Conservation (phyloP, 805 yeast species). For the Candida tallmaniae region DNA sequence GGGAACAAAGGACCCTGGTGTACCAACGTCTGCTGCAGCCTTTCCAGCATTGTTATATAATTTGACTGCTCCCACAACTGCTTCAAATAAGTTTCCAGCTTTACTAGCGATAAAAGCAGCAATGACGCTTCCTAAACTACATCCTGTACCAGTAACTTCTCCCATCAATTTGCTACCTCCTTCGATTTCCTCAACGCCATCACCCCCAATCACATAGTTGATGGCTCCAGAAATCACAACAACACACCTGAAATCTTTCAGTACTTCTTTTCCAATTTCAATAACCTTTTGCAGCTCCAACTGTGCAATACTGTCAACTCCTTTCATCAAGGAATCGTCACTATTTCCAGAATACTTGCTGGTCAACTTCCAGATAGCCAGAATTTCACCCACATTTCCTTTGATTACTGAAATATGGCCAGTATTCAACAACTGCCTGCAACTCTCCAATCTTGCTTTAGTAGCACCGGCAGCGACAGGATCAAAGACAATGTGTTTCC, state of each 20-base stretch:
- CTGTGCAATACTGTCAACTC: constrained; percentile 55
- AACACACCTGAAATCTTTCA: constrained; percentile 48
- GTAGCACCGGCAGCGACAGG: constrained; percentile 96
- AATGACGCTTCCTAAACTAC: constrained; percentile 72
- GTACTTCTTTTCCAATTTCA: constrained; percentile 44
- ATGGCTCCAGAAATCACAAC: constrained; percentile 67
- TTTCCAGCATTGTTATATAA: constrained; percentile 62
- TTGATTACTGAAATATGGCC: constrained; percentile 68
- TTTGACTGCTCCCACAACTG: constrained; percentile 51
- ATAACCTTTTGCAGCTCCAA: constrained; percentile 22
- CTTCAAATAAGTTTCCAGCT: constrained; percentile 36
- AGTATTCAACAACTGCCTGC: constrained; percentile 45
- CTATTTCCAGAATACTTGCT: constrained; percentile 11
- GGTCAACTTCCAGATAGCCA: constrained; percentile 46
- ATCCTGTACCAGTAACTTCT: constrained; percentile 75
- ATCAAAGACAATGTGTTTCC: constrained; percentile 70
- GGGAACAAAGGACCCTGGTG: constrained; percentile 51
- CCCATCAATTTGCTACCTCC: constrained; percentile 69
- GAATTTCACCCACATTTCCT: constrained; percentile 83
- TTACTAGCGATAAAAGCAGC: constrained; percentile 52
- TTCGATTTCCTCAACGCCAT: constrained; percentile 8
- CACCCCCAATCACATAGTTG: constrained; percentile 24
- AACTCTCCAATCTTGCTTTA: constrained; percentile 45
- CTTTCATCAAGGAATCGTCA: constrained; percentile 48
- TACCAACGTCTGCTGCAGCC: constrained; percentile 37